These are phyloP conservation scores for Boletus reticuloceps DNA, from an alignment of 768 basidiomycete species.

Conservation along the genomic window DNA sequence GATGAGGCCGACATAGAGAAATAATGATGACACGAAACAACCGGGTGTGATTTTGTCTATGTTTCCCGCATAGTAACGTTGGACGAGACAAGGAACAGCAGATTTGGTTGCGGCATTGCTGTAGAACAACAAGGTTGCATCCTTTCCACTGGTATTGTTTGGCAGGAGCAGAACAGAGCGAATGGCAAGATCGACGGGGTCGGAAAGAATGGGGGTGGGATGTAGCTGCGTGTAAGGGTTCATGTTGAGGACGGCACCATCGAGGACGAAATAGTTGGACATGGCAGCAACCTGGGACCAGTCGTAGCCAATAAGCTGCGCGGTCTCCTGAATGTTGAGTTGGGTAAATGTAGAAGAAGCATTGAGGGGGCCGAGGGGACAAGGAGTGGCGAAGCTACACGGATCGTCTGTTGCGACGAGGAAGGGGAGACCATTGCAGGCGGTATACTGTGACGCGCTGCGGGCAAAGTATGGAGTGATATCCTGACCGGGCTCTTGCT, in stretches of 20 bases:
- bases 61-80: slow-evolving; percentile 89
- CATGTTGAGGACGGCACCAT: slow-evolving; percentile 94
- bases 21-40: slow-evolving; percentile 85
- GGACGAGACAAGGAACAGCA: slow-evolving; percentile 75
- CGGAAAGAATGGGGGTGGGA: slow-evolving; percentile 60
- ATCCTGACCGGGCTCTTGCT: slow-evolving; percentile 72
- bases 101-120: slow-evolving; percentile 61
- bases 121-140: slow-evolving; percentile 86
- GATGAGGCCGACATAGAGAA: slow-evolving; percentile 87
- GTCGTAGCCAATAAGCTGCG: slow-evolving; percentile 76
- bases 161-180: slow-evolving; percentile 62
- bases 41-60: slow-evolving; percentile 97
- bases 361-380: slow-evolving; percentile 64
- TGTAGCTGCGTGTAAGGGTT: slow-evolving; percentile 79
- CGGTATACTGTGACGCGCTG: slow-evolving; percentile 56
- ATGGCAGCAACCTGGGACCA: slow-evolving; percentile 85
- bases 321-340: slow-evolving; percentile 67
- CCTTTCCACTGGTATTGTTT: slow-evolving; percentile 64
- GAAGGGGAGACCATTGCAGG: slow-evolving; percentile 62
- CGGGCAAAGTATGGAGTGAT: slow-evolving; percentile 86
- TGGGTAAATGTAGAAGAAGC: slow-evolving; percentile 51
- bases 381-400: slow-evolving; percentile 58
- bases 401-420: slow-evolving; percentile 72
- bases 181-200: slow-evolving; percentile 80
- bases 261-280: slow-evolving; percentile 78